Evolutionary conservation across 2,329 filamentous ascomycete species (phyloP).

Genomic region (Xylariaceae sp.): DNA sequence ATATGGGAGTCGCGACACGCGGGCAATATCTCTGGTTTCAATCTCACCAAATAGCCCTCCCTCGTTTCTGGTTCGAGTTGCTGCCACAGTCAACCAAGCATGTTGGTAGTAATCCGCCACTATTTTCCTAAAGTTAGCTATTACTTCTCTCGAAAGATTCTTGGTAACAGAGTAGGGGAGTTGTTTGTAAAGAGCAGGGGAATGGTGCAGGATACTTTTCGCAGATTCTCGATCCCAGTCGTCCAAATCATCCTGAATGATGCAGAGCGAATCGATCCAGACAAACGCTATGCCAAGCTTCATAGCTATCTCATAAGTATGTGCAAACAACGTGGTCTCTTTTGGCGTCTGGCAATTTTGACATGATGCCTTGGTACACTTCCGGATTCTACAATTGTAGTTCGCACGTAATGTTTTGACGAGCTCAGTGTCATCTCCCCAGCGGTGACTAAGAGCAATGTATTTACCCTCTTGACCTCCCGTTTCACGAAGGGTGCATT

Average conservation of each 20-base stretch:
- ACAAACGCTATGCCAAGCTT: conserved; percentile 3
- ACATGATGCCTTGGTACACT: neutral
- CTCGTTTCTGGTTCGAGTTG: neutral
- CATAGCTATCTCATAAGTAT: conserved; percentile 1
- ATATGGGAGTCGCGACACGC: conserved; percentile 2
- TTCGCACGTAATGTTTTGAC: conserved; percentile 4
- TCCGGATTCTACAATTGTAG: conserved; percentile 5
- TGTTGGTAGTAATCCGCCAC: conserved; percentile 13
- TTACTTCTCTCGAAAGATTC: too few species aligned
- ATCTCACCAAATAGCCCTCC: conserved; percentile 3
- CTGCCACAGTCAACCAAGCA: conserved; percentile 8
- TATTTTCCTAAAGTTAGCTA: too few species aligned
- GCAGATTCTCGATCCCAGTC: conserved; percentile 9
- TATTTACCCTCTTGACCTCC: conserved; percentile 6
- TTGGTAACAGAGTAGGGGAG: too few species aligned
- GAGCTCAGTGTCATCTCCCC: conserved; percentile 3
- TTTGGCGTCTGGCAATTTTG: conserved; percentile 1
- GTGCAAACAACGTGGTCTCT: conserved; percentile 2
- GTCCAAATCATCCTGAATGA: conserved; percentile 3
- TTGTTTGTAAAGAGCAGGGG: too few species aligned
- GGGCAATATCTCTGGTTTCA: neutral
- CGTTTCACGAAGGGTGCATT: conserved; percentile 5
- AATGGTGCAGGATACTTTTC: neutral
- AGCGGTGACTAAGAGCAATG: conserved; percentile 11
- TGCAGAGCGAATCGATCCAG: conserved; percentile 7